phyloP scores from a whole-genome alignment of 805 yeast species.

The Grigorovia yakushimaensis region DNA sequence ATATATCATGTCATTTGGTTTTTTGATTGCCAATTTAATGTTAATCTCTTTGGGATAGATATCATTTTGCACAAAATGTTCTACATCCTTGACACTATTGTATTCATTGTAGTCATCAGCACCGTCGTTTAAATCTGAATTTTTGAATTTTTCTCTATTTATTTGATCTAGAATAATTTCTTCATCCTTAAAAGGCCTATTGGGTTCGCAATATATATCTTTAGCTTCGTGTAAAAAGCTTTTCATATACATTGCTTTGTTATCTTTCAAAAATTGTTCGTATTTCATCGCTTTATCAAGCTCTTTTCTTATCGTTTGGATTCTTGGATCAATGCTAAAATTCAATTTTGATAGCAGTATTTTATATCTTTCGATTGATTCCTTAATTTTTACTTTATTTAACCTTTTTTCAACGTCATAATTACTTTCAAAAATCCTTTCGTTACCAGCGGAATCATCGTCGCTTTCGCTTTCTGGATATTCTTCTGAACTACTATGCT shows the following conservation, averaged over 20 bases:
- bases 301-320: constrained; percentile 9
- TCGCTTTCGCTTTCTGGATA: constrained; percentile 11
- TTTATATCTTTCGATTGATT: constrained; percentile 11
- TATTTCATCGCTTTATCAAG: constrained; percentile 12
- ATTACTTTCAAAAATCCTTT: constrained; percentile 5
- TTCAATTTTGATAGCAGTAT: constrained; percentile 11
- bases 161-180: constrained; percentile 14
- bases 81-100: neutral
- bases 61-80: neutral
- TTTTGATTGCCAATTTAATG: constrained; percentile 21
- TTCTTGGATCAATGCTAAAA: constrained; percentile 12
- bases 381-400: constrained; percentile 8
- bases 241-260: constrained; percentile 15
- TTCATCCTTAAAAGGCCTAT: constrained; percentile 15
- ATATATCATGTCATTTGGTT: constrained; percentile 12
- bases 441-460: constrained; percentile 13
- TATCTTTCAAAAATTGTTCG: constrained; percentile 8
- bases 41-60: constrained; percentile 6
- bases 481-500: too few relatives aligned
- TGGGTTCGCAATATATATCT: constrained; percentile 22
- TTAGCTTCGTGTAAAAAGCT: constrained; percentile 15
- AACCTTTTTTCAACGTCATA: constrained; percentile 9
- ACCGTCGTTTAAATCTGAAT: neutral
- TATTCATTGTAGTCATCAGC: neutral
- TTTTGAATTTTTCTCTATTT: constrained; percentile 9